Percentiles rank a stretch among this genome's conserved stretches.
phyloP scores from a whole-genome alignment of 495 filamentous ascomycete genomes.

The Penicillium angulare region DNA sequence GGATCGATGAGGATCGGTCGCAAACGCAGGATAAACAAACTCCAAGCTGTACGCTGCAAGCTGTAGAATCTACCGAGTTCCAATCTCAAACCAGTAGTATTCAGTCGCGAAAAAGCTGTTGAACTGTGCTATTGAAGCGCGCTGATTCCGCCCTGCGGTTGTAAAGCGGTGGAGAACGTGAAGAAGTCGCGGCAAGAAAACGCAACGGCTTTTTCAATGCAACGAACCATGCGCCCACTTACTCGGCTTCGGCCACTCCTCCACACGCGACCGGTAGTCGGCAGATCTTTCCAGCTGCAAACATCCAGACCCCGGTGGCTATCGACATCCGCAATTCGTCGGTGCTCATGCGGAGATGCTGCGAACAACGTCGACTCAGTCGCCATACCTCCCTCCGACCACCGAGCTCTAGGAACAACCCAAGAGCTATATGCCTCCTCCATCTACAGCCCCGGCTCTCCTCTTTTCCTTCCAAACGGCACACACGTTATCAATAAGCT shows the following conservation, averaged over 20 bases:
- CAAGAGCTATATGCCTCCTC: conserved; percentile 81
- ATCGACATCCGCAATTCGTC: conserved; percentile 29
- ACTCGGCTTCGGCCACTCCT: conserved; percentile 20
- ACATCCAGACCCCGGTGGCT: conserved; percentile 29
- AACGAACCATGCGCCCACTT: conserved; percentile 30
- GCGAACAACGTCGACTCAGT: conserved; percentile 21
- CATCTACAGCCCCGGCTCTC: conserved; percentile 79
- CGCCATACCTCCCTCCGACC: conserved; percentile 49
- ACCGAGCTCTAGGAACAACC: conserved; percentile 65
- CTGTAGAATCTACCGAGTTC: background rate
- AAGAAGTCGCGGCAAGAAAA: conserved; percentile 16
- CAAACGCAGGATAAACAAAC: too few species aligned
- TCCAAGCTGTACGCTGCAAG: too few species aligned
- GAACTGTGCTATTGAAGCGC: background rate
- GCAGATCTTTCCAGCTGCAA: conserved; percentile 1
- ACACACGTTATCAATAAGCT: conserved; percentile 86
- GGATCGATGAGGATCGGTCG: too few species aligned
- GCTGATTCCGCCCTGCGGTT: conserved; percentile 3
- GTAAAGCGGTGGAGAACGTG: conserved; percentile 28
- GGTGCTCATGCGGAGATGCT: conserved; percentile 41
- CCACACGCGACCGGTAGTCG: conserved; percentile 5
- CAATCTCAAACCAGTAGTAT: background rate
- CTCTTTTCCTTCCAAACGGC: conserved; percentile 83
- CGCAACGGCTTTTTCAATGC: conserved; percentile 9
- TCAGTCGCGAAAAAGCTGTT: background rate